Conservation (phyloP, 805 yeast species). For the Pichia membranifaciens region DNA sequence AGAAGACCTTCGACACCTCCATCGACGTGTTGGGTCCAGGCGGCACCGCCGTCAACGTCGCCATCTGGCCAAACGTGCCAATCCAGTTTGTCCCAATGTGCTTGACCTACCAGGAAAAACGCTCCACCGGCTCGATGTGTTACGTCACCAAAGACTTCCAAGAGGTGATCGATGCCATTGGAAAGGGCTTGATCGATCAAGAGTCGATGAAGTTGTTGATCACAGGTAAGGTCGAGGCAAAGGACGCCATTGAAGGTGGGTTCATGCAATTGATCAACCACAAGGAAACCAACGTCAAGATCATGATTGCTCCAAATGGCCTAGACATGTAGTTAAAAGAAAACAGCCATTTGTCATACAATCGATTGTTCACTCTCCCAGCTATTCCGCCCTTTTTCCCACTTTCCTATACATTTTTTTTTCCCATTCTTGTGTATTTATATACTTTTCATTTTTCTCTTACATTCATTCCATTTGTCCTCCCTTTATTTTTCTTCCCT, state of each 20-base stretch:
- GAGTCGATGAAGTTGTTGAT: conserved; percentile 43
- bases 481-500: not conserved
- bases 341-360: no score
- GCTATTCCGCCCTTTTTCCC: not conserved
- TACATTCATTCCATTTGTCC: no score
- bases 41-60: conserved; percentile 59
- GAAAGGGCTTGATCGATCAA: conserved; percentile 38
- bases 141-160: conserved; percentile 52
- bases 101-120: conserved; percentile 49
- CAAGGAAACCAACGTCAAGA: conserved; percentile 51
- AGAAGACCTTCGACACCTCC: conserved; percentile 47
- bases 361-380: no score
- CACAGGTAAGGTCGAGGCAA: conserved; percentile 46
- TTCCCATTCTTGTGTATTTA: no score
- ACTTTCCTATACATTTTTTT: no score
- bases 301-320: conserved; percentile 44
- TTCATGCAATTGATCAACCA: conserved; percentile 44
- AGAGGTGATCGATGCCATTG: conserved; percentile 48
- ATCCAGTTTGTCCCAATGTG: conserved; percentile 49
- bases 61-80: conserved; percentile 55
- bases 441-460: no score
- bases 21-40: conserved; percentile 44
- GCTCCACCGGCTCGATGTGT: conserved; percentile 56
- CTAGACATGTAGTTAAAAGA: conserved; percentile 14
- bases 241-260: conserved; percentile 50